Evolutionary conservation across 192 early-diverging fungal genomes (phyloP).

Genomic region (Entophlyctis helioformis): DNA sequence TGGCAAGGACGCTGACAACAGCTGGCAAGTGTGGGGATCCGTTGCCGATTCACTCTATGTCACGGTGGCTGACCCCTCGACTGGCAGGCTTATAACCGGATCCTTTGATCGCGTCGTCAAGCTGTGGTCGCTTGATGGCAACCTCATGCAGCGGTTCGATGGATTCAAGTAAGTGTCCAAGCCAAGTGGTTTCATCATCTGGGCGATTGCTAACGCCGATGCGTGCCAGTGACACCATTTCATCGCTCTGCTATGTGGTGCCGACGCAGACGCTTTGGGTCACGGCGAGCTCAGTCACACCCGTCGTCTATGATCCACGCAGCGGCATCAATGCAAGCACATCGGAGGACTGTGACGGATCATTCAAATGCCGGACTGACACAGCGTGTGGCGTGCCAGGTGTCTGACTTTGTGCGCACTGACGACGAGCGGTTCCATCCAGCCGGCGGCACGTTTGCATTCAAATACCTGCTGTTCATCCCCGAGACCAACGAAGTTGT

Average conservation of each 20-base stretch:
- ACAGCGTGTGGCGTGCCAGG: conserved; percentile 18
- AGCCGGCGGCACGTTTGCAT: conserved; percentile 12
- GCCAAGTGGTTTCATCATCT: too few relatives aligned
- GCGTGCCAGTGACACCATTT: conserved; percentile 32
- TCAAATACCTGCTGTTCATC: conserved; percentile 35
- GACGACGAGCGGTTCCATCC: conserved; percentile 25
- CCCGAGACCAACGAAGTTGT: conserved; percentile 39
- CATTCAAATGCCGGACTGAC: too few relatives aligned
- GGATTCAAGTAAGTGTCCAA: conserved; percentile 22
- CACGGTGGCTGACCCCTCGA: too few relatives aligned
- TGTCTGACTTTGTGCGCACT: conserved; percentile 43
- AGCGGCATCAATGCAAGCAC: conserved; percentile 41
- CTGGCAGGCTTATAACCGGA: conserved; percentile 46
- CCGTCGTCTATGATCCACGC: conserved; percentile 42
- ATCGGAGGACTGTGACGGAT: neutral
- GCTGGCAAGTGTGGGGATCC: conserved; percentile 22
- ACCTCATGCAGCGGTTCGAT: conserved; percentile 42
- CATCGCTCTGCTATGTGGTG: conserved; percentile 38
- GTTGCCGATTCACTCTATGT: too few relatives aligned
- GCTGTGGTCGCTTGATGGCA: conserved; percentile 53
- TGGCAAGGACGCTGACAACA: conserved; percentile 50
- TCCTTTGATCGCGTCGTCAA: conserved; percentile 48
- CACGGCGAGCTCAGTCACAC: conserved; percentile 32
- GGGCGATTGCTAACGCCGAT: neutral
- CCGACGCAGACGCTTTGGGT: conserved; percentile 50